These are phyloP conservation scores for Delonix regia DNA, from an alignment of 306 rosid species.

Conservation along the genomic window DNA sequence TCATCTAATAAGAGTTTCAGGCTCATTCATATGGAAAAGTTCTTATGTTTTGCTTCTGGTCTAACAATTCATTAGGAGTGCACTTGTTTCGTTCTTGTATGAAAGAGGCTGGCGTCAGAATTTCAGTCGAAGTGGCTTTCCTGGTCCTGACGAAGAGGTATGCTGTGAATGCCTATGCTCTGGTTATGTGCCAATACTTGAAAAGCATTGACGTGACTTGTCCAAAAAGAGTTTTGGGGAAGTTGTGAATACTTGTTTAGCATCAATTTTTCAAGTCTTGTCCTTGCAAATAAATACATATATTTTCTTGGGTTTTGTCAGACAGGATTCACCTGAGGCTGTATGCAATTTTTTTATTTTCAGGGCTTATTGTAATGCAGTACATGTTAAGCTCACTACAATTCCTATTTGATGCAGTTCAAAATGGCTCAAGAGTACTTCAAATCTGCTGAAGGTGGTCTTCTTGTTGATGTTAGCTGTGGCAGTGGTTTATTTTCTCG, in stretches of 20 bases:
- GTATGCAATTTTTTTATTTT: neutral
- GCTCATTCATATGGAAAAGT: constrained; percentile 24
- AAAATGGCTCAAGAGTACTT: constrained; percentile 89
- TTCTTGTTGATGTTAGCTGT: constrained; percentile 85
- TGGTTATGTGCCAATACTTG: neutral
- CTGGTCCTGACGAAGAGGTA: constrained; percentile 96
- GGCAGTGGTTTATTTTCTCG: constrained; percentile 94
- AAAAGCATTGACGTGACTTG: neutral
- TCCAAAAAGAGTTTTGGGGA: neutral
- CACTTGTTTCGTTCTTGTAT: constrained; percentile 91
- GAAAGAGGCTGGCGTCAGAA: constrained; percentile 99
- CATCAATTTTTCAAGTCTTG: neutral
- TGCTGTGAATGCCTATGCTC: constrained; percentile 12
- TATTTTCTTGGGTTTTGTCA: neutral
- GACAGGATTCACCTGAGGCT: neutral
- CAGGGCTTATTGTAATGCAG: neutral
- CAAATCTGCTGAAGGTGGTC: constrained; percentile 73
- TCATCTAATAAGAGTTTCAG: constrained; percentile 27
- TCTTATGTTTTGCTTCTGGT: constrained; percentile 36
- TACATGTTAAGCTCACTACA: neutral
- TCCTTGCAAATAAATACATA: neutral
- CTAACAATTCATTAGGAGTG: constrained; percentile 61
- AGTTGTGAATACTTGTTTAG: neutral
- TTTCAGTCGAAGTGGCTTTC: constrained; percentile 84
- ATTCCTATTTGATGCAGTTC: constrained; percentile 61